Evolutionary conservation across 805 yeast species (phyloP).

Genomic region (Teunomyces funiuensis): DNA sequence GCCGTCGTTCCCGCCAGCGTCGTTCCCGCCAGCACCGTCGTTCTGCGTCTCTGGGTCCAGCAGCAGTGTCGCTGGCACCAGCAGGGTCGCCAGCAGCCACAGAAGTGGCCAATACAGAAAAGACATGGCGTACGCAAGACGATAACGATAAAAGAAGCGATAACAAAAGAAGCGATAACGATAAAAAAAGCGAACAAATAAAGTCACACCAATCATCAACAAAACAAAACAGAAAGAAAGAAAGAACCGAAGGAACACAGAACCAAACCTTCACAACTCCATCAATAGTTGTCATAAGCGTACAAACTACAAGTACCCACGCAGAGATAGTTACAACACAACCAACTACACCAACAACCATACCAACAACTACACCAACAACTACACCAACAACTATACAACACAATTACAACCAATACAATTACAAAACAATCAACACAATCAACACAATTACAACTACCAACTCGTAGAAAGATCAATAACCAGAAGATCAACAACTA

Average conservation of each 20-base stretch:
- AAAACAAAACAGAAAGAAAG: not conserved
- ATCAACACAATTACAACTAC: conserved; percentile 1
- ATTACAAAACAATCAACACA: not conserved
- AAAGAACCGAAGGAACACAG: not conserved
- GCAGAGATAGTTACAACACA: too few relatives aligned
- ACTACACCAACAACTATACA: not conserved
- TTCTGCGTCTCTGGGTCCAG: too few relatives aligned
- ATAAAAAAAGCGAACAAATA: not conserved
- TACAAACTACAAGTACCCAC: too few relatives aligned
- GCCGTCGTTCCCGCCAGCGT: not conserved
- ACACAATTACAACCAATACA: not conserved
- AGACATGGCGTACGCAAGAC: not conserved
- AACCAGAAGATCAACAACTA: not conserved
- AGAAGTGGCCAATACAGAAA: conserved; percentile 1
- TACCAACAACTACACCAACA: too few relatives aligned
- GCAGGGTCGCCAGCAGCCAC: not conserved
- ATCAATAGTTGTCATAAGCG: too few relatives aligned
- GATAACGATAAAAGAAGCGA: not conserved
- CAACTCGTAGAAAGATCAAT: too few relatives aligned
- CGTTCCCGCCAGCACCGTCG: not conserved
- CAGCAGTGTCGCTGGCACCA: not conserved
- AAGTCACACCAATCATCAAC: too few relatives aligned
- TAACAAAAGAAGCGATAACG: too few relatives aligned
- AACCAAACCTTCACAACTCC: too few relatives aligned
- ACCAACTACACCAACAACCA: too few relatives aligned